Base-by-base conservation (phyloP, 2,329 filamentous ascomycete species). In the Orbilia ellipsospora region DNA sequence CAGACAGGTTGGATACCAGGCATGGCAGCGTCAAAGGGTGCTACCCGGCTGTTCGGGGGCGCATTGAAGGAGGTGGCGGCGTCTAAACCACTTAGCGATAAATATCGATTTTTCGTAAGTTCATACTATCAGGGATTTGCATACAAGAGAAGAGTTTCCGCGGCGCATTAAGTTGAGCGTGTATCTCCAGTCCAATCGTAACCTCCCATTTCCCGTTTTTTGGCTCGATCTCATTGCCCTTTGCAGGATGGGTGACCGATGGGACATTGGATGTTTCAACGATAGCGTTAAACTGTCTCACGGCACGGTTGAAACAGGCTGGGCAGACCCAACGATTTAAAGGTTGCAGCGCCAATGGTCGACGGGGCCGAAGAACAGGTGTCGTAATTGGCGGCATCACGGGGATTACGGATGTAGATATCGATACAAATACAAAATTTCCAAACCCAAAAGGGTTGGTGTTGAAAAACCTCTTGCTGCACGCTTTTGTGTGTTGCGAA, bases 161-260 rank as follows among this genome's bases (percentile, higher is more conserved):
- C 3, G 88, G 86, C 0, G 94, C 95, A 82, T 98, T 97, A 80
- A 99, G 86, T 83, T 98, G 94, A 18, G 95, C 95, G 81, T 99
- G 95, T 78, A 99, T 95, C 84, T 99, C 95, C 79, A 99, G 94
- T 76, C 95, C 95, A 28, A 98, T 93, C 0, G 94, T 97, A 80
- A 98, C 85, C 82, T 97, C 92, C 95, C 95, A 99, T 45, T 74
- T 74, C 10, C 18, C 26, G 23, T 64, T 20, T 10, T 2, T n/a
- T 5, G n/a, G 18, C 26, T 54, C 18, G 4, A 54, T 12, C n/a
- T 63, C 18, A 7, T 26, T 36, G 23, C 13, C 36, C 10, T 10
- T 36, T 36, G 31, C 10, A 10, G 31, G 31, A 36, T 36, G 31
- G 13, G 44, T 18, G 44, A 13, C 44, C 5, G 44, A 45, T 57